Base-by-base conservation (phyloP, 805 yeast species). In the Kodamaea nitidulidarum region DNA sequence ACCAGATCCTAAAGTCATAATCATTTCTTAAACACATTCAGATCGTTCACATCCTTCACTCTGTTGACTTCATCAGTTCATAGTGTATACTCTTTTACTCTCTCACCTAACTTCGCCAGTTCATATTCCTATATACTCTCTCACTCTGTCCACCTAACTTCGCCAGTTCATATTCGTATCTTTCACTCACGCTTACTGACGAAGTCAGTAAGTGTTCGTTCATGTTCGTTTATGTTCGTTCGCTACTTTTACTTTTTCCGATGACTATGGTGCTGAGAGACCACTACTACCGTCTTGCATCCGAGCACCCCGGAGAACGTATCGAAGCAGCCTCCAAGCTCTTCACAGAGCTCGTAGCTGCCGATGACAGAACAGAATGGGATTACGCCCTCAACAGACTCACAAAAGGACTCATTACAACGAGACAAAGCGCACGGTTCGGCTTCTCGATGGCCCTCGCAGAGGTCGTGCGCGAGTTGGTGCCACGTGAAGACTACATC, bases 391-490 rank as follows among this genome's bases (percentile, higher is more conserved):
- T 86, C 39, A 76, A 77, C 45, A 73, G 98, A 54, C 68, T 91
- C 45, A 74, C 87, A 47, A 81, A 80, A 46, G 97, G 98, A 37
- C 65, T 91, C 22, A 70, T 88, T 4, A 84, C 96, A 4, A 75
- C 88, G 11, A 76, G 93, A 52, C 95, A 84, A 16, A 73, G 88
- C 35, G 93, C 96, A 1, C 70, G 97, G 41, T 62, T 86, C 20
- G 98, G 98, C 4, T 91, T 83, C 54, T 85, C 96, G 2, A 76
- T 87, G 73, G 91, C 96, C 32, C 63, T 91, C 32, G 78, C 90
- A 0, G 97, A 91, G 57, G 62, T 83, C 1, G 53, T 73, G 5
- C 50, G 60, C 6, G 64, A 60, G 31, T 54, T 66, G 9, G 52
- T 71, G 16, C 35, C 39, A 24, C 38, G 45, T 7, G 54, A 55